A percentile compares a stretch with the other conserved stretches of the same genome.
Evolutionary conservation across 139 green algal species (phyloP).

Genomic region (Micractinium conductrix): DNA sequence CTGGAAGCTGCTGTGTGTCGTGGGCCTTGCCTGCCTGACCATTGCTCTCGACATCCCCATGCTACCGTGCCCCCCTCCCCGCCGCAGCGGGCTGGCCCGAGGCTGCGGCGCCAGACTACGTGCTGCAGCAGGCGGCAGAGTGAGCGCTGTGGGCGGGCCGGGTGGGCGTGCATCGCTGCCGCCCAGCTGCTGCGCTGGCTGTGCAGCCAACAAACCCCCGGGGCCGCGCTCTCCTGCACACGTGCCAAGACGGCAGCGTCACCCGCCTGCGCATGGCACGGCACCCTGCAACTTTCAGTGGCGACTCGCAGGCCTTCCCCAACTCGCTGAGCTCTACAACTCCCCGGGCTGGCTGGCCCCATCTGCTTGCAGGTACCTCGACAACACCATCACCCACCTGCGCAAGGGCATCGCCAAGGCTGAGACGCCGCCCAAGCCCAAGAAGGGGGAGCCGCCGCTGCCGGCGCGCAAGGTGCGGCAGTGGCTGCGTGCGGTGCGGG

Average conservation of each 20-base stretch:
- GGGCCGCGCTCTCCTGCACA: no score
- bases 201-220: not conserved
- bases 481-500: no score
- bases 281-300: no score
- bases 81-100: slow-evolving; percentile 79
- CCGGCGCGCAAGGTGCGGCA: slow-evolving; percentile 30
- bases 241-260: no score
- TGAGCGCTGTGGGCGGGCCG: slow-evolving; percentile 25
- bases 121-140: slow-evolving; percentile 66
- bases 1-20: not conserved
- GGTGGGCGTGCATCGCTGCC: not conserved
- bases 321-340: no score
- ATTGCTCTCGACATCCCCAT: not conserved
- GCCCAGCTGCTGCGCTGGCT: not conserved
- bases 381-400: slow-evolving; percentile 65
- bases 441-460: slow-evolving; percentile 63
- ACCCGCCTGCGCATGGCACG: no score
- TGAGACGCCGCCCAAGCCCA: slow-evolving; percentile 81
- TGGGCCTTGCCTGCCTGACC: not conserved
- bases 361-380: slow-evolving; percentile 38
- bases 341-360: no score
- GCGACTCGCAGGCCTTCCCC: no score
- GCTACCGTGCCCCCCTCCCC: not conserved
- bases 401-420: slow-evolving; percentile 85
- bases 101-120: slow-evolving; percentile 70